Conservation (phyloP, 2,329 filamentous ascomycete genomes). For the Penicillium sp. region DNA sequence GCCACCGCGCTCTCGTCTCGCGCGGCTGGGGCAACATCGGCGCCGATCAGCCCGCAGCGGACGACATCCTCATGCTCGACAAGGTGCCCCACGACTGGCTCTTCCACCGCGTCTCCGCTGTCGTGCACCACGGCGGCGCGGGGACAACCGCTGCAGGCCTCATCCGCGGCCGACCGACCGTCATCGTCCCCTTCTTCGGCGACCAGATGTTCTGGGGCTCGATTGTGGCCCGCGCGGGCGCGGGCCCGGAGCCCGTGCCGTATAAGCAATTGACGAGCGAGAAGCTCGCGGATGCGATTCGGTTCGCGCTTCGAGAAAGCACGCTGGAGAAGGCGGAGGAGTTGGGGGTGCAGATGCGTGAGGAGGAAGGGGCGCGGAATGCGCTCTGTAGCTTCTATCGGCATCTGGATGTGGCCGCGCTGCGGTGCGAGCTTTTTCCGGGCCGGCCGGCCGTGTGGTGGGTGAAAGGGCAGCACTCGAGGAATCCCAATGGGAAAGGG, state of each 20-base stretch:
- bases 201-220: constrained; percentile 84
- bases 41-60: constrained; percentile 68
- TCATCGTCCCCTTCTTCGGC: constrained; percentile 85
- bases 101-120: constrained; percentile 78
- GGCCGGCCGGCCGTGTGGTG: constrained; percentile 75
- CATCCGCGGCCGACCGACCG: constrained; percentile 75
- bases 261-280: constrained; percentile 70
- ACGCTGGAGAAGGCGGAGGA: constrained; percentile 62
- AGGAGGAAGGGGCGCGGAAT: constrained; percentile 67
- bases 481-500: too few species aligned
- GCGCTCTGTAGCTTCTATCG: constrained; percentile 73
- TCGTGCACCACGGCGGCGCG: constrained; percentile 86
- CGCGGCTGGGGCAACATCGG: constrained; percentile 89
- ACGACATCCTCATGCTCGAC: constrained; percentile 80
- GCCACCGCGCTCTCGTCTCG: constrained; percentile 79
- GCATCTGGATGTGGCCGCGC: constrained; percentile 67
- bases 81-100: constrained; percentile 90
- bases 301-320: constrained; percentile 63
- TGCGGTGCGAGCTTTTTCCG: constrained; percentile 73
- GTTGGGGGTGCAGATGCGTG: constrained; percentile 67
- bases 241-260: constrained; percentile 72
- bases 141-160: constrained; percentile 90
- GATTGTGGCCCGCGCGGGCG: constrained; percentile 74
- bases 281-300: constrained; percentile 69
- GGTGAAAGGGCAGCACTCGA: constrained; percentile 61